Base-by-base conservation (phyloP, 164 flowering plant genomes). In the Magnolia sinica region DNA sequence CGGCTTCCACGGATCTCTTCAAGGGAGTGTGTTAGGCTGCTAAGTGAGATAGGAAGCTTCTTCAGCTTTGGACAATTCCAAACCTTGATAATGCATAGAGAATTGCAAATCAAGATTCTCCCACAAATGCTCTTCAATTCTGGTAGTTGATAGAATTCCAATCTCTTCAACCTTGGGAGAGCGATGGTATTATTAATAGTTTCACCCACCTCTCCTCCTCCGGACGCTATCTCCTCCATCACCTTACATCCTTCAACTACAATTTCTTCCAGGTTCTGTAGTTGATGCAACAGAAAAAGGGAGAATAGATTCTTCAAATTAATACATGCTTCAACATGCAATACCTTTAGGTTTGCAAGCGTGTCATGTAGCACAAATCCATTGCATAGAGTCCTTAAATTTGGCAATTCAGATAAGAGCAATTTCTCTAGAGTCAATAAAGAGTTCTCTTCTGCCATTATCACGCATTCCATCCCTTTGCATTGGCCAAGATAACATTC, bases 71-170 rank as follows among this genome's bases (percentile, higher is more conserved):
- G 7, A 71, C 73, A 71, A 8, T 22, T 50, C 52, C 20, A n/a
- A 2, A 71, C 73, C 16, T 20, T 5, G 11, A 71, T 51, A 20
- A 61, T 71, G 61, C 50, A 51, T 8, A 71, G 61, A 8, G 61
- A 23, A 20, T 51, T 20, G 50, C 73, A 71, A 51, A 71, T 7
- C 73, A 71, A 45, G 29, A 37, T 16, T 8, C 61, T 51, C 24
- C 50, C 16, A 20, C 73, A 71, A 50, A 71, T 51, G 23, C 59
- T 71, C 16, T 71, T 71, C 50, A 71, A 71, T 10, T 71, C 11
- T 50, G 73, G 73, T 22, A 71, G n/a, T 45, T 11, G 29, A 7
- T 10, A 9, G 58, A 71, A 71, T 51, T 10, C 27, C 73, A 71
- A 22, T 61, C 50, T 20, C 50, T 51, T 50, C 22, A 71, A 51